phyloP scores from a whole-genome alignment of 163 green algal species.

The Coccomyxa subellipsoidea region DNA sequence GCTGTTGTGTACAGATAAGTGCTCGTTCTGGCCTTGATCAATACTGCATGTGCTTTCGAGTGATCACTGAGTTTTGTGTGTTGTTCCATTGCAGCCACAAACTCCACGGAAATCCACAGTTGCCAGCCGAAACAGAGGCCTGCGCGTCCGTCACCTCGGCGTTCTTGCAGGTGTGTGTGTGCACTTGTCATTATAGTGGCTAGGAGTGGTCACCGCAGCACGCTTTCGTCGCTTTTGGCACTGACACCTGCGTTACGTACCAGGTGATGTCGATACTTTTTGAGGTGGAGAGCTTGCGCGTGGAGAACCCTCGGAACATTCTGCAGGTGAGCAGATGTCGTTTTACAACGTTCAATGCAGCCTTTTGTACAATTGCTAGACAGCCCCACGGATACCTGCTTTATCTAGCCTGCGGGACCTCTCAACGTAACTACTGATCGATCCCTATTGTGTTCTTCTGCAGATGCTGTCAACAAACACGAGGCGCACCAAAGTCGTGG shows the following conservation, averaged over 20 bases:
- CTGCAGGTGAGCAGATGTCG: conserved; percentile 47
- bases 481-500: conserved; percentile 92
- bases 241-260: neutral
- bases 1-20: too few species aligned
- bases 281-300: conserved; percentile 60
- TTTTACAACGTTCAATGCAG: too few species aligned
- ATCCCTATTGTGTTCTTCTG: too few species aligned
- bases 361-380: too few species aligned
- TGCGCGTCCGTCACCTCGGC: conserved; percentile 89
- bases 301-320: conserved; percentile 68
- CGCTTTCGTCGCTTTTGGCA: neutral
- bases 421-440: too few species aligned
- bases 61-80: neutral
- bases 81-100: conserved; percentile 24
- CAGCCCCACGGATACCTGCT: too few species aligned
- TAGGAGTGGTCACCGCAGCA: too few species aligned
- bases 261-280: conserved; percentile 54
- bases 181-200: too few species aligned
- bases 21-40: too few species aligned
- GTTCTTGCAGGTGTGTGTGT: conserved; percentile 79
- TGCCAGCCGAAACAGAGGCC: conserved; percentile 78
- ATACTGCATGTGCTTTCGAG: neutral
- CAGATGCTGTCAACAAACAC: conserved; percentile 89
- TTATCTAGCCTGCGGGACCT: too few species aligned
- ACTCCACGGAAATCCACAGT: conserved; percentile 14